These are phyloP conservation scores for Paramecium bursaria DNA, from an alignment of 73 alveolate genomes.

Conservation along the genomic window DNA sequence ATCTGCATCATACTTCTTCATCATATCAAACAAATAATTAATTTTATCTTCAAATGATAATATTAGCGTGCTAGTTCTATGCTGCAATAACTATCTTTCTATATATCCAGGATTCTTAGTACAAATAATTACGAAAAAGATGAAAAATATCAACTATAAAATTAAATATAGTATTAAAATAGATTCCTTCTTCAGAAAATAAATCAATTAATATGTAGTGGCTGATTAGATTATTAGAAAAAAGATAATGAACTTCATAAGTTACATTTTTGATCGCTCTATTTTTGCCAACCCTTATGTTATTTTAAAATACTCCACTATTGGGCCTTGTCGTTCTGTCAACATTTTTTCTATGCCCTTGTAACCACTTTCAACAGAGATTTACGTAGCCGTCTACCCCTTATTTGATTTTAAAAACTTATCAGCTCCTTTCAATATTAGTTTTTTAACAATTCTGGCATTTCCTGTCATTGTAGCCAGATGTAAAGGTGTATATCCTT, in stretches of 20 bases:
- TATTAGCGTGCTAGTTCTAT: too few species aligned
- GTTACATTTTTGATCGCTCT: background rate
- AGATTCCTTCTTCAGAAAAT: too few species aligned
- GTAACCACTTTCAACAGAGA: constrained; percentile 42
- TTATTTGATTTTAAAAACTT: constrained; percentile 8
- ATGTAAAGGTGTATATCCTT: constrained; percentile 68
- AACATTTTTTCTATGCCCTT: constrained; percentile 41
- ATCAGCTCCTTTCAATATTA: constrained; percentile 63
- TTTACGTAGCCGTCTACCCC: constrained; percentile 34
- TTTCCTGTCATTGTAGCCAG: constrained; percentile 68
- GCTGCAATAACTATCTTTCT: background rate
- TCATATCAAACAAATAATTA: background rate
- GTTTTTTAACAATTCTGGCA: constrained; percentile 63
- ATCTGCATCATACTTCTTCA: constrained; percentile 15
- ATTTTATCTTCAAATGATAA: background rate
- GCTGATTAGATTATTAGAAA: background rate
- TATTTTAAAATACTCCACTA: constrained; percentile 9
- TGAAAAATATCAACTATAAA: background rate
- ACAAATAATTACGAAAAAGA: constrained; percentile 9
- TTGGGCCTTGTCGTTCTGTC: background rate
- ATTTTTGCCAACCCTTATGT: constrained; percentile 20
- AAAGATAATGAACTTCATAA: constrained; percentile 1
- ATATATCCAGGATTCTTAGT: constrained; percentile 17
- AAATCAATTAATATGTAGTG: background rate
- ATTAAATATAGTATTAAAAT: background rate